Evolutionary conservation across 768 basidiomycete genomes (phyloP).

Genomic region (Hydnomerulius pinastri): DNA sequence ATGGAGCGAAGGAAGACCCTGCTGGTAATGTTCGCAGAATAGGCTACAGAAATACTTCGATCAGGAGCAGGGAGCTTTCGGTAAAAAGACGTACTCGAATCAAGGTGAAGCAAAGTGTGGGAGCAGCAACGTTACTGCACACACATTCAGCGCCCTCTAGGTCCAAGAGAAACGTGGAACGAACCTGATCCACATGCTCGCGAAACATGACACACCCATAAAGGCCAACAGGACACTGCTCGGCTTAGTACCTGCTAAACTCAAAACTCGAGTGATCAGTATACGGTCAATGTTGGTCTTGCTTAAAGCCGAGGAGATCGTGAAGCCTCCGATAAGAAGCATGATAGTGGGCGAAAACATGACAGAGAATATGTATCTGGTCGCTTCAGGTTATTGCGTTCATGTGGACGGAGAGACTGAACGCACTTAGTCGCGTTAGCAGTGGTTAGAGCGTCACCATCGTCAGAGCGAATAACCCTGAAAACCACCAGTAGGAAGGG

Average conservation of each 20-base stretch:
- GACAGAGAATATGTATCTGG: slow-evolving; percentile 84
- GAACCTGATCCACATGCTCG: slow-evolving; percentile 98
- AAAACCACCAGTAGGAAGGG: slow-evolving; percentile 88
- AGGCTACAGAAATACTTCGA: slow-evolving; percentile 54
- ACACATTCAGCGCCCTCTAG: slow-evolving; percentile 6
- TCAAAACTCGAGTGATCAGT: slow-evolving; percentile 86
- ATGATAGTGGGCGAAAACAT: slow-evolving; percentile 99
- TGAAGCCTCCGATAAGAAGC: slow-evolving; percentile 97
- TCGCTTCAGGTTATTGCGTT: background rate
- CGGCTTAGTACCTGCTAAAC: slow-evolving; percentile 86
- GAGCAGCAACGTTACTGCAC: slow-evolving; percentile 91
- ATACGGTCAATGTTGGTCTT: slow-evolving; percentile 95
- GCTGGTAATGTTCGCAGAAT: slow-evolving; percentile 90
- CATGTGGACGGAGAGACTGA: slow-evolving; percentile 2
- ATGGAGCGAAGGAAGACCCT: slow-evolving; percentile 84
- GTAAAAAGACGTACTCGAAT: slow-evolving; percentile 66
- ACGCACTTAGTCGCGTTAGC: slow-evolving; percentile 80
- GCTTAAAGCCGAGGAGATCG: slow-evolving; percentile 92
- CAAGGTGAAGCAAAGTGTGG: slow-evolving; percentile 93
- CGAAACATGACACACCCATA: slow-evolving; percentile 96
- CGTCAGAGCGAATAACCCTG: slow-evolving; percentile 69
- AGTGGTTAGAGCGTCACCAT: slow-evolving; percentile 51
- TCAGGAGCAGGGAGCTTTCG: background rate
- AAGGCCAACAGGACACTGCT: slow-evolving; percentile 87
- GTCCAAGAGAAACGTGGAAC: slow-evolving; percentile 6